Base-by-base conservation (phyloP, 2,329 filamentous ascomycete species). In the Diaporthe sp. region DNA sequence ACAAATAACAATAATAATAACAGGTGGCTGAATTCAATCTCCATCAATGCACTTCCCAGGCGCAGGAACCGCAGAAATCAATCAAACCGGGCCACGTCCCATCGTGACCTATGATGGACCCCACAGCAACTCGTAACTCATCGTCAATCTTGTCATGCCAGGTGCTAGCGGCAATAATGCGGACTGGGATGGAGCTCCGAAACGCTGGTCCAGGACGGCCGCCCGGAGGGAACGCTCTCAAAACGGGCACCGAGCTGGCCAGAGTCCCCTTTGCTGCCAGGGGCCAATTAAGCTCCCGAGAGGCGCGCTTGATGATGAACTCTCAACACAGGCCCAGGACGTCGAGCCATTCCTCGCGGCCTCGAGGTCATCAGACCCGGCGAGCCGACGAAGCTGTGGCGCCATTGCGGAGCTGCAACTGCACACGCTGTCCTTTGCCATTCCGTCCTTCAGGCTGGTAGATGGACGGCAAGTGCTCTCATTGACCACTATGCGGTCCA, bases 1-100 rank as follows among this genome's bases (percentile, higher is more conserved):
- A 31, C 61, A 31, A 34, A 34, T 58, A 55, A 71, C n/a, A 70
- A 51, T 60, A 67, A 61, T 61, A 46, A 39, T 58, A 58, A 67
- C 46, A 71, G 61, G 53, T 74, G 75, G 72, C 65, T 76, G 65
- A 74, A 70, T 49, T 55, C 46, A 42, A 49, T 62, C 70, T 57
- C 49, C 72, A 49, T 67, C 44, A 70, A 70, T 71, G 72, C 72
- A 60, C 28, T n/a, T 31, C 37, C 37, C 72, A 57, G 75, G 58
- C 67, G 72, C 72, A 76, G 75, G 75, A 53, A 76, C 72, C 72
- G 72, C 71, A 57, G 62, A 74, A 67, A 65, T 75, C 75, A 76
- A 76, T 76, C 44, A 61, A 73, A 75, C 71, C 13, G 68, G 67
- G 75, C 72, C 75, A 76, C 75, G 75, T 76, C 71, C 67, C 51